Percentiles rank a stretch among this genome's conserved stretches.
These are phyloP conservation scores for Aspergillus niger DNA, from an alignment of 2,329 filamentous ascomycete species.

Conservation along the genomic window DNA sequence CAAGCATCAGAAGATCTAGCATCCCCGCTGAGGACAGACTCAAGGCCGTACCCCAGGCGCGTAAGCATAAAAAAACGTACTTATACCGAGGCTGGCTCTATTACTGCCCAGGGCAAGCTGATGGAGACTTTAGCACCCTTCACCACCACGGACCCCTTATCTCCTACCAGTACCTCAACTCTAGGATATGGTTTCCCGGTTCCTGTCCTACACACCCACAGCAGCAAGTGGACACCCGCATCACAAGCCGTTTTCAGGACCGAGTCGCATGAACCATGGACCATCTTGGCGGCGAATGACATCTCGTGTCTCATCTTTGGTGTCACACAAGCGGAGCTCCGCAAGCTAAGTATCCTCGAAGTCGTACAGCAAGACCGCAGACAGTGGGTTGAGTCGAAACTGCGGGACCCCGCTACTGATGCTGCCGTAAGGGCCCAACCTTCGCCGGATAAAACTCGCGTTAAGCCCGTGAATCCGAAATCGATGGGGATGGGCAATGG, in stretches of 20 bases:
- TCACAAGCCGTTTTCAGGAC: slow-evolving; percentile 98
- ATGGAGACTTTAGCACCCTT: slow-evolving; percentile 85
- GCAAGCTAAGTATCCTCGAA: slow-evolving; percentile 91
- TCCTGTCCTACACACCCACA: slow-evolving; percentile 77
- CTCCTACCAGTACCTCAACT: slow-evolving; percentile 38
- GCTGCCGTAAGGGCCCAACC: slow-evolving; percentile 38
- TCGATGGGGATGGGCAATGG: slow-evolving; percentile 70
- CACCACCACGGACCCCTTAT: slow-evolving; percentile 54
- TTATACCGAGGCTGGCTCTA: slow-evolving; percentile 76
- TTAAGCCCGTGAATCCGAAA: slow-evolving; percentile 36
- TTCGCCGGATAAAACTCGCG: slow-evolving; percentile 42
- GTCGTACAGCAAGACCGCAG: slow-evolving; percentile 88
- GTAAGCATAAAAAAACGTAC: slow-evolving; percentile 82
- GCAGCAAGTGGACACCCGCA: slow-evolving; percentile 84
- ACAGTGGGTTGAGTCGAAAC: slow-evolving; percentile 84
- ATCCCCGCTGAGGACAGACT: slow-evolving; percentile 33
- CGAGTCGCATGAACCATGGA: slow-evolving; percentile 88
- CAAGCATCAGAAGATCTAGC: slow-evolving; percentile 35
- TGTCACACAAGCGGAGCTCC: slow-evolving; percentile 93
- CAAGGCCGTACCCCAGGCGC: slow-evolving; percentile 57
- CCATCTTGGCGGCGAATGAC: slow-evolving; percentile 93
- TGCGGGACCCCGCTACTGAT: slow-evolving; percentile 65
- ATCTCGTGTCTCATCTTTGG: slow-evolving; percentile 96
- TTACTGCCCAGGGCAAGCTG: slow-evolving; percentile 77
- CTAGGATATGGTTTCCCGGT: slow-evolving; percentile 42